Evolutionary conservation across 2,329 filamentous ascomycete species (phyloP).

Genomic region (Madurella fahalii): DNA sequence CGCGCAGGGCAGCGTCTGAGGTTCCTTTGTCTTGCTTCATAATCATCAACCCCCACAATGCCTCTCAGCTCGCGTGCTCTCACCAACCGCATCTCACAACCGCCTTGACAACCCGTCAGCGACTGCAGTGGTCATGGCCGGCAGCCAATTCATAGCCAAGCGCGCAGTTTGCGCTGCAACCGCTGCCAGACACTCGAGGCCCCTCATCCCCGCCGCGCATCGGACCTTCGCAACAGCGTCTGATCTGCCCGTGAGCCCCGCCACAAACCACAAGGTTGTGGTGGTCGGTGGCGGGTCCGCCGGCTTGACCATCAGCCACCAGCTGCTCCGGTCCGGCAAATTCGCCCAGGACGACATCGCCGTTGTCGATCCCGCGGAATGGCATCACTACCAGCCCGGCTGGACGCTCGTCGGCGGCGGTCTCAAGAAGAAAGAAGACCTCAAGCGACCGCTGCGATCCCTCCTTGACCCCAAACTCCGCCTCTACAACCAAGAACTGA

Average conservation of each 20-base stretch:
- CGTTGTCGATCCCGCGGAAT: constrained; percentile 57
- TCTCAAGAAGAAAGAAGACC: constrained; percentile 57
- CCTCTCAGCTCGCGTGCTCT: background rate
- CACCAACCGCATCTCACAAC: too few relatives aligned
- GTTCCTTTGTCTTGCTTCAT: background rate
- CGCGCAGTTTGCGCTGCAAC: constrained; percentile 6
- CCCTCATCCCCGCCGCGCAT: background rate
- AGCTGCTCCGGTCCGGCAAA: constrained; percentile 57
- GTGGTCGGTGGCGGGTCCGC: constrained; percentile 65
- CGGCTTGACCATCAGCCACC: constrained; percentile 62
- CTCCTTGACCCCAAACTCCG: constrained; percentile 58
- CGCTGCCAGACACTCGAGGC: background rate
- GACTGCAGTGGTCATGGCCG: constrained; percentile 5
- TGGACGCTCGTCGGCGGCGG: constrained; percentile 67
- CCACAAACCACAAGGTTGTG: constrained; percentile 55
- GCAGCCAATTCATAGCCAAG: constrained; percentile 11
- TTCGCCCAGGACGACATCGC: constrained; percentile 60
- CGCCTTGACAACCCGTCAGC: background rate
- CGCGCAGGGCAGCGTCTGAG: background rate
- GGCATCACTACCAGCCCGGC: constrained; percentile 65
- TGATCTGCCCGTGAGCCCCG: constrained; percentile 2
- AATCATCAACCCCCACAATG: background rate
- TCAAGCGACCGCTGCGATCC: constrained; percentile 46
- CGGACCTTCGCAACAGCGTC: constrained; percentile 15
- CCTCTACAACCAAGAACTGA: constrained; percentile 53